Base-by-base conservation (phyloP, 257 asterid genomes). In the Ophiorrhiza pumila region DNA sequence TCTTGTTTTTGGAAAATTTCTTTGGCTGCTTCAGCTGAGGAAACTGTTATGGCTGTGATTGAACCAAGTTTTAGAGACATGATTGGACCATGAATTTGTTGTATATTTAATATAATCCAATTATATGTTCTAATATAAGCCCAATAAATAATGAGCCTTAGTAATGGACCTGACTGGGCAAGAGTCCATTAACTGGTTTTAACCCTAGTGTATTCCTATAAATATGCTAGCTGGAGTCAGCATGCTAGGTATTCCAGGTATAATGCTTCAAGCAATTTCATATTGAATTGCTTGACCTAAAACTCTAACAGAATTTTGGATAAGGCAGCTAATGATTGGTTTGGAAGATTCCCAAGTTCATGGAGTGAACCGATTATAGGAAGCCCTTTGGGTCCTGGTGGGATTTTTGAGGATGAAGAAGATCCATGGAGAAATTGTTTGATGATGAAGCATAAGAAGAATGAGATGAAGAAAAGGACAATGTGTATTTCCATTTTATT, bases 71-170 rank as follows among this genome's bases (percentile, higher is more conserved):
- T 65, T 50, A 80, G 71, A 5, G 80, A 57, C 78, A 80, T 71
- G 52, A 80, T 35, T 52, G 80, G 69, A 65, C 86, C 87, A 56
- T 82, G n/a, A n/a, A n/a, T n/a, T n/a, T n/a, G n/a, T n/a, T n/a
- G n/a, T n/a, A n/a, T n/a, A n/a, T n/a, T n/a, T n/a, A n/a, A n/a
- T n/a, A n/a, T n/a, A n/a, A n/a, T n/a, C n/a, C n/a, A n/a, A n/a
- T n/a, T n/a, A n/a, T n/a, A n/a, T n/a, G n/a, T n/a, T n/a, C n/a
- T n/a, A n/a, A n/a, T n/a, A n/a, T n/a, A n/a, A n/a, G n/a, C n/a
- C n/a, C n/a, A n/a, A n/a, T n/a, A n/a, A n/a, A n/a, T n/a, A n/a
- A n/a, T n/a, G n/a, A n/a, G n/a, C n/a, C n/a, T n/a, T n/a, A n/a
- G n/a, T n/a, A n/a, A n/a, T n/a, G n/a, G n/a, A n/a, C n/a, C n/a